phyloP scores from a whole-genome alignment of 768 basidiomycete genomes.

The Pisolithus sp. region DNA sequence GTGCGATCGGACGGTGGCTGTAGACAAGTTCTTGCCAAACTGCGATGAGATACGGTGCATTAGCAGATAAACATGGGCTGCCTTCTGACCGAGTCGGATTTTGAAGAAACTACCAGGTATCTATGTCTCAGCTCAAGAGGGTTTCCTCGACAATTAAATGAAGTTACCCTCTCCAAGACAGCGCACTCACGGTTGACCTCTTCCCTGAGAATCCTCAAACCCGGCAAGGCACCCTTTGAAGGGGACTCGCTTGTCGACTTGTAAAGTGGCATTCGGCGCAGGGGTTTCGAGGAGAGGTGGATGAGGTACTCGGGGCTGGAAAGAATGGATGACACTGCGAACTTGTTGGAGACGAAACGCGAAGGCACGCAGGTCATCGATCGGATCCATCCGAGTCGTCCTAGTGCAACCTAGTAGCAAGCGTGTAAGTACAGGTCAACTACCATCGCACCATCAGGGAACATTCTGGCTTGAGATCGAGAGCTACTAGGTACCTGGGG shows the following conservation, averaged over 20 bases:
- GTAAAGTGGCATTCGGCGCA: constrained; percentile 2
- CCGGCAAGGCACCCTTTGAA: constrained; percentile 26
- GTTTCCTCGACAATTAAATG: neutral
- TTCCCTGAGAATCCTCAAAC: constrained; percentile 35
- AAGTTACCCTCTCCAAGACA: constrained; percentile 32
- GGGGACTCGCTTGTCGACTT: constrained; percentile 1
- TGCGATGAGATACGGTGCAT: constrained; percentile 73
- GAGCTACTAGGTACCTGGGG: no score
- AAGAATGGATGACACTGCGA: constrained; percentile 10
- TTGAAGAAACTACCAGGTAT: constrained; percentile 48
- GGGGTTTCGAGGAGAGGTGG: constrained; percentile 32
- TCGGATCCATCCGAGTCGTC: no score
- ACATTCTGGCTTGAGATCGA: no score
- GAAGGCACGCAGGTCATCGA: neutral
- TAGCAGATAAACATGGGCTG: constrained; percentile 58
- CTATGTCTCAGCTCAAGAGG: constrained; percentile 3
- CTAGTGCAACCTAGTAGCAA: no score
- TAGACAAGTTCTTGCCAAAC: constrained; percentile 76
- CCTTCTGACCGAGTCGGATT: constrained; percentile 25
- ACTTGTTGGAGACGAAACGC: constrained; percentile 3
- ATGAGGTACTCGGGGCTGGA: constrained; percentile 13
- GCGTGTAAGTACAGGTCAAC: no score
- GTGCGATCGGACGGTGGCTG: constrained; percentile 51
- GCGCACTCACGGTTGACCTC: constrained; percentile 40
- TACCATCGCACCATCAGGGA: no score